A percentile compares a stretch with the other conserved stretches of the same genome.
phyloP scores from a whole-genome alignment of 2,329 filamentous ascomycete genomes.

The Cladosporium velox region DNA sequence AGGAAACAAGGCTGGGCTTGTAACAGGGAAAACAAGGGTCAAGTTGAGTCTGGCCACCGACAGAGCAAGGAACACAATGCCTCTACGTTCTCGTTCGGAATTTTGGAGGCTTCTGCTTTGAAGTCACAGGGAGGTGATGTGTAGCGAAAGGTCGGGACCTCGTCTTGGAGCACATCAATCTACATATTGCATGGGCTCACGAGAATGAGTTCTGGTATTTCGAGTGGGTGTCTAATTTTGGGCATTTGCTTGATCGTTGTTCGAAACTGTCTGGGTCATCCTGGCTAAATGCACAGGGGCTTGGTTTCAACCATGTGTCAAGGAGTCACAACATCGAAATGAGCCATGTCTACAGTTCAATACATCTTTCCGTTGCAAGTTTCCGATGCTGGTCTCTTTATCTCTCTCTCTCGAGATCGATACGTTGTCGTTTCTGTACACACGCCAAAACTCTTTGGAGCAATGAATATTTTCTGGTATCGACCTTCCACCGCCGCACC shows the following conservation, averaged over 20 bases:
- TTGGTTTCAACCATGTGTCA: conserved; percentile 7
- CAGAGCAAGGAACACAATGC: not conserved
- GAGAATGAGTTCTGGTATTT: not conserved
- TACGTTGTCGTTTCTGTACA: not conserved
- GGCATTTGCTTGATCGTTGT: not conserved
- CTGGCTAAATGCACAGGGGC: not conserved
- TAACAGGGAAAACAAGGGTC: not conserved
- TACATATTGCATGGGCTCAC: not conserved
- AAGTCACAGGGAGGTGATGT: not conserved
- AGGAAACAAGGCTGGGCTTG: not conserved
- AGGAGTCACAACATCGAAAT: not conserved
- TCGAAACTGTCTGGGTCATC: not conserved
- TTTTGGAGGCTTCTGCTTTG: not conserved
- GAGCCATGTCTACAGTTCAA: too few species aligned
- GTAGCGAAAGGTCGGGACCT: not conserved
- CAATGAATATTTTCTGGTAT: not conserved
- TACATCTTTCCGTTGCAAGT: not conserved
- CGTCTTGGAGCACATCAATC: not conserved
- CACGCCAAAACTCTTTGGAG: not conserved
- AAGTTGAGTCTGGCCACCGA: not conserved
- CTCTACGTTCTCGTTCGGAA: not conserved
- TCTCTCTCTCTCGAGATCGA: not conserved
- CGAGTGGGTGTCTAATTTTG: not conserved
- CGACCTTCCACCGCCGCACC: not conserved
- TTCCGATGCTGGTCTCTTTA: not conserved